Evolutionary conservation across 1,284 basidiomycete genomes (phyloP), one percentile per base, ranked within the genome.

Genomic region (Microbotryum silenes-acaulis): DNA sequence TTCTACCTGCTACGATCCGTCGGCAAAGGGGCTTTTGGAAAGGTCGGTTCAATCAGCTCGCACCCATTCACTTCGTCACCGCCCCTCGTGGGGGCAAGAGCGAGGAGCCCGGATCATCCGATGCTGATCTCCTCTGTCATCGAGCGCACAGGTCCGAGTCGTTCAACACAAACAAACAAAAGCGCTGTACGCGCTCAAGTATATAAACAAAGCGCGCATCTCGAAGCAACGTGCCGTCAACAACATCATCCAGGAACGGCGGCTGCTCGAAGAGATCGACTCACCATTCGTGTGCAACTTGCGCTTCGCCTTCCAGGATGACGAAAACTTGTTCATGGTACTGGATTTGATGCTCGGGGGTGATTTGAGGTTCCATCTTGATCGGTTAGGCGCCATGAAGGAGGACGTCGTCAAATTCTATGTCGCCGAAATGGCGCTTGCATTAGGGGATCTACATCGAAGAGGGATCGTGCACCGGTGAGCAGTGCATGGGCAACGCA

Each of bases 141-240:
- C 18, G 27, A 18, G 6, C 20, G n/a, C 45, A 42, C 71, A 96
- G 91, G 91, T 98, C 76, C 87, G 93, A 56, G 93, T 98, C 56
- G 93, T 98, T 8, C 92, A 97, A 77, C 94, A 97, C 79, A 98
- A 97, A 74, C 91, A 97, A 77, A 89, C 90, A 20, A 88, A 90
- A 65, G 88, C 91, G 27, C 81, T 98, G 42, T 97, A 93, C 73
- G 94, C 94, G 10, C 84, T 98, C 75, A 98, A 98, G 77, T 98
- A 98, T 78, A 98, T 98, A 79, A 97, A 97, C 81, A 98, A 98
- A 77, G 76, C 86, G 45, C 56, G 69, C 50, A 72, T 72, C 50
- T 61, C 62, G 25, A 69, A 69, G 51, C 68, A 69, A 29, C 59
- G 64, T 12, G 68, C 68, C 6, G 63, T 65, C 48, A 69, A 69